Conservation (phyloP, 768 basidiomycete species). For the Psilocybe sp. region DNA sequence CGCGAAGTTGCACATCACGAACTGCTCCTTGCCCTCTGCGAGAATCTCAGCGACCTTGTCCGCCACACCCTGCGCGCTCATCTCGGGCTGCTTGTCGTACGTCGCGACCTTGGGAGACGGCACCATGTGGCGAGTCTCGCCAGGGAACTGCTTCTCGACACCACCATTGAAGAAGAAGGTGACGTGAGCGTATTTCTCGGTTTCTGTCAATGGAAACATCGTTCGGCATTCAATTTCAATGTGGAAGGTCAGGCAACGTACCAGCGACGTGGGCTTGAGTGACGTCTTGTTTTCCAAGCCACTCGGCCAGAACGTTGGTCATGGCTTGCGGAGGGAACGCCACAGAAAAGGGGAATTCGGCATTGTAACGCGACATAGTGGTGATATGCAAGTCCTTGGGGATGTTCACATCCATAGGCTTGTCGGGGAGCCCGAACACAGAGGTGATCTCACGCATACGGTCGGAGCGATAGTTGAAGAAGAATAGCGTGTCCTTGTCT, state of each 20-base stretch:
- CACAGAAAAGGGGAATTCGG: constrained; percentile 83
- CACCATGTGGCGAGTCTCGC: constrained; percentile 84
- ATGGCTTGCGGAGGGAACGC: constrained; percentile 94
- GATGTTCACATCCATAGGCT: constrained; percentile 79
- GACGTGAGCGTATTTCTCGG: constrained; percentile 97
- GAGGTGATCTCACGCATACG: constrained; percentile 90
- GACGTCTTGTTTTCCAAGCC: constrained; percentile 73
- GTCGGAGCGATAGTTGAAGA: constrained; percentile 98
- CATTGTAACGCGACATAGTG: constrained; percentile 93
- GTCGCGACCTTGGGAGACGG: constrained; percentile 92
- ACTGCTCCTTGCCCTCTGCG: constrained; percentile 66
- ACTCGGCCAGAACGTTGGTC: constrained; percentile 94
- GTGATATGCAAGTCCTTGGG: constrained; percentile 87
- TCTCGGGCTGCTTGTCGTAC: constrained; percentile 87
- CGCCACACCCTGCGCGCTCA: constrained; percentile 87
- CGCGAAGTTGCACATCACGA: constrained; percentile 98
- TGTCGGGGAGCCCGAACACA: constrained; percentile 78
- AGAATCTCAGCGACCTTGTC: constrained; percentile 91
- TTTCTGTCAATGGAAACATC: constrained; percentile 57
- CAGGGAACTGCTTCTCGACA: constrained; percentile 85
- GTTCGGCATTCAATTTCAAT: neutral
- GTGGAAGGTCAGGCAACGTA: constrained; percentile 23
- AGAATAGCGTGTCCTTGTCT: constrained; percentile 89
- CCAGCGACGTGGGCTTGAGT: constrained; percentile 90
- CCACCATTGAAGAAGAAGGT: constrained; percentile 99